Conservation (phyloP, 148 eudicot species). For the Drosera capensis region DNA sequence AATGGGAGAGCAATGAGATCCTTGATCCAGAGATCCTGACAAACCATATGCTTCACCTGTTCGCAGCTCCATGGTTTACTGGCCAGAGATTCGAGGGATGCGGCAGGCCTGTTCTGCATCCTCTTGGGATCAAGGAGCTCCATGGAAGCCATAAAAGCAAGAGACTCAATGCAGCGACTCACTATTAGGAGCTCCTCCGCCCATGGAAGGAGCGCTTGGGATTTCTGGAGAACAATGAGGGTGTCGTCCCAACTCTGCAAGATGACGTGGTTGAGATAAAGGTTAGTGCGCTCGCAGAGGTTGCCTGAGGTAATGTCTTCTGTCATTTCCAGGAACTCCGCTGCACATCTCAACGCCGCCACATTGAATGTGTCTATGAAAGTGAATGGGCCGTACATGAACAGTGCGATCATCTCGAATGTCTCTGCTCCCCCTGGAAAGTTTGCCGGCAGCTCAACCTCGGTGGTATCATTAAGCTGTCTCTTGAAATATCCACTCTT, state of each 20-base stretch:
- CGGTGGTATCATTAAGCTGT: constrained; percentile 26
- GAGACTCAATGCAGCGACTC: constrained; percentile 80
- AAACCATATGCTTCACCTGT: constrained; percentile 25
- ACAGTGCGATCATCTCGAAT: constrained; percentile 82
- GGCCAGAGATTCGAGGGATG: constrained; percentile 40
- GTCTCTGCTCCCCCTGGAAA: constrained; percentile 90
- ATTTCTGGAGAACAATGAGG: constrained; percentile 61
- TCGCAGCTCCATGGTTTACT: constrained; percentile 44
- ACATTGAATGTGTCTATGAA: constrained; percentile 80
- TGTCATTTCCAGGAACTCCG: constrained; percentile 77
- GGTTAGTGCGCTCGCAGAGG: constrained; percentile 68
- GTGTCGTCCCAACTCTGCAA: constrained; percentile 88
- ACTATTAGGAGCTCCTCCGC: constrained; percentile 80
- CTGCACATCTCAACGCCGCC: constrained; percentile 69
- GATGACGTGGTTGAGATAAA: constrained; percentile 81
- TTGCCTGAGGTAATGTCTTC: constrained; percentile 37
- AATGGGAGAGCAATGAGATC: constrained; percentile 70
- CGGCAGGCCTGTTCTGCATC: constrained; percentile 36
- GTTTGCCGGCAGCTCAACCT: constrained; percentile 37
- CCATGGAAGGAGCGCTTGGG: constrained; percentile 55
- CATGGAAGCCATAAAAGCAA: constrained; percentile 99
- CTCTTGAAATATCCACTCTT: constrained; percentile 77
- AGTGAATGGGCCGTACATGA: constrained; percentile 77
- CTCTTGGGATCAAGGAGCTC: constrained; percentile 95
- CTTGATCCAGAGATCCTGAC: constrained; percentile 66